Percentiles rank a stretch among this genome's conserved stretches.
Conservation (phyloP, 805 yeast species). For the Komagataella pastoris region DNA sequence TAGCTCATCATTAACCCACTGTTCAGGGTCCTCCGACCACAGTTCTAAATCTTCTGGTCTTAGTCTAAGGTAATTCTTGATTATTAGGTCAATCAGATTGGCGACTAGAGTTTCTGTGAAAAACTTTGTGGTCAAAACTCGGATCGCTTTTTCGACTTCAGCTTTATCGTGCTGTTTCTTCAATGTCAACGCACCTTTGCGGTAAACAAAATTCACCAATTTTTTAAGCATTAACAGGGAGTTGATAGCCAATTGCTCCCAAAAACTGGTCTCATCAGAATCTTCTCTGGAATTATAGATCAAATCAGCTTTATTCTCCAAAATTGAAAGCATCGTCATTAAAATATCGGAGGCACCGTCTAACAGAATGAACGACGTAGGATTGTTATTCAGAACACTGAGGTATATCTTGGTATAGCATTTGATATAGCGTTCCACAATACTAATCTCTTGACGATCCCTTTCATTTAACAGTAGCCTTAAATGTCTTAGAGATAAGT, state of each 20-base stretch:
- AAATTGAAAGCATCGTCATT: conserved; percentile 41
- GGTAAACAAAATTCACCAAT: conserved; percentile 45
- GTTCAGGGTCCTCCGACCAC: conserved; percentile 86
- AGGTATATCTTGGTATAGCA: conserved; percentile 67
- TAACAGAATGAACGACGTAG: conserved; percentile 59
- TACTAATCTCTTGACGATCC: conserved; percentile 30
- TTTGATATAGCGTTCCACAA: conserved; percentile 57
- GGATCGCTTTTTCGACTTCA: conserved; percentile 41
- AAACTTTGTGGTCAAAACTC: conserved; percentile 34
- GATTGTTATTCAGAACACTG: conserved; percentile 41
- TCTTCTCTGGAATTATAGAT: conserved; percentile 45
- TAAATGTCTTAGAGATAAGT: conserved; percentile 42
- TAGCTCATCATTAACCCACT: conserved; percentile 78
- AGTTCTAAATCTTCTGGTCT: conserved; percentile 66
- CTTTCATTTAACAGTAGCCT: conserved; percentile 40
- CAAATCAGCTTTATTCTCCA: conserved; percentile 50
- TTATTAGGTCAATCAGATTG: conserved; percentile 50
- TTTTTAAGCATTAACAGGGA: conserved; percentile 52
- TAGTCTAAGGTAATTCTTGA: conserved; percentile 61
- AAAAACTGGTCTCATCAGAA: conserved; percentile 36
- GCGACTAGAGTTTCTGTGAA: conserved; percentile 45
- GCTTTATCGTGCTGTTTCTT: conserved; percentile 51
- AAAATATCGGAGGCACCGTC: conserved; percentile 51
- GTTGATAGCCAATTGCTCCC: conserved; percentile 65
- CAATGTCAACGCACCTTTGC: conserved; percentile 51